These are phyloP conservation scores for Colletotrichum tamarilloi DNA, from an alignment of 2,329 filamentous ascomycete genomes.

Conservation along the genomic window DNA sequence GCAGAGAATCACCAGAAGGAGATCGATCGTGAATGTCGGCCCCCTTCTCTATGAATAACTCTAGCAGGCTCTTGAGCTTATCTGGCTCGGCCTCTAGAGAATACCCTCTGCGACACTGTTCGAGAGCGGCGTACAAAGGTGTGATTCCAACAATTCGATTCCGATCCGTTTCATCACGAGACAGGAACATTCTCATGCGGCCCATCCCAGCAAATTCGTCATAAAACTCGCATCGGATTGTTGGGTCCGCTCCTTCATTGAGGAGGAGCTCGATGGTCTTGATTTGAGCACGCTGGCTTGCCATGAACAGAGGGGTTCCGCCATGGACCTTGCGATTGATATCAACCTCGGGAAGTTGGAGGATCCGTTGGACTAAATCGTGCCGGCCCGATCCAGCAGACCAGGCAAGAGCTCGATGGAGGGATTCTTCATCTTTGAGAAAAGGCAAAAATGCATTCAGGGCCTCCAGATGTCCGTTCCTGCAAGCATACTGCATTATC, in stretches of 20 bases:
- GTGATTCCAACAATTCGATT: background rate
- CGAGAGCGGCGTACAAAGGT: background rate
- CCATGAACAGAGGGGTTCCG: constrained; percentile 34
- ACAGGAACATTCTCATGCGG: background rate
- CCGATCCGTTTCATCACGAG: background rate
- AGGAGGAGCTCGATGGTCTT: constrained; percentile 34
- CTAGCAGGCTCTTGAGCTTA: constrained; percentile 5
- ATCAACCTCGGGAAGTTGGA: constrained; percentile 45
- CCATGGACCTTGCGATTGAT: constrained; percentile 41
- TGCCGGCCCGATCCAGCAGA: constrained; percentile 37
- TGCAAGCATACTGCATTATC: constrained; percentile 40
- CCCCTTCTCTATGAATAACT: constrained; percentile 39
- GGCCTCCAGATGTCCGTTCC: constrained; percentile 40
- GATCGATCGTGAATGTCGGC: constrained; percentile 38
- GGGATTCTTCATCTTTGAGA: constrained; percentile 37
- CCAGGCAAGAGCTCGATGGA: constrained; percentile 44
- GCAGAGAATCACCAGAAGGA: constrained; percentile 29
- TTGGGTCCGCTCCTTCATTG: constrained; percentile 38
- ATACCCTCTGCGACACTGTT: background rate
- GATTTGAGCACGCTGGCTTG: background rate
- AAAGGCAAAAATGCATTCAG: constrained; percentile 43
- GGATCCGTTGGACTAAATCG: constrained; percentile 41
- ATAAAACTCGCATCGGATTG: background rate
- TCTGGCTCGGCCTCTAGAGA: background rate
- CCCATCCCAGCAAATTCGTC: background rate